Conservation (phyloP, 1,284 basidiomycete genomes). For the Takashimella tepidaria region DNA sequence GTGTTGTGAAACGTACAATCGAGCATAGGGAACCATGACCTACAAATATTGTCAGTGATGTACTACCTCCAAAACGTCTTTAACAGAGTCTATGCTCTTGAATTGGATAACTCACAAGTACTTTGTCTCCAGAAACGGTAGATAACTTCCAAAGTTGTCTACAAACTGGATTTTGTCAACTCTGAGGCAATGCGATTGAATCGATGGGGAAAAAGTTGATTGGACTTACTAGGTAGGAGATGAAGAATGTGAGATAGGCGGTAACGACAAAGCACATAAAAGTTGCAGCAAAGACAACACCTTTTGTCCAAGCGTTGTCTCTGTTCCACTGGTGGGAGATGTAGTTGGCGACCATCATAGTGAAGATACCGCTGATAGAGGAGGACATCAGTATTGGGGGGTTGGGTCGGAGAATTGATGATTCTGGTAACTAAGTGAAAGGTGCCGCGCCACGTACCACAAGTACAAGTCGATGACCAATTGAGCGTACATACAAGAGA, state of each 20-base stretch:
- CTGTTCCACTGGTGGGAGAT: not conserved
- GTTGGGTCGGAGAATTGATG: not conserved
- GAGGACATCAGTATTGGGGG: not conserved
- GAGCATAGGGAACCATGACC: slow-evolving; percentile 20
- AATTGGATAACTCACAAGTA: slow-evolving; percentile 5
- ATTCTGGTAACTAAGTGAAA: not conserved
- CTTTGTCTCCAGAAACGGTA: slow-evolving; percentile 16
- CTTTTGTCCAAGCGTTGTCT: slow-evolving; percentile 7
- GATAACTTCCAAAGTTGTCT: slow-evolving; percentile 18
- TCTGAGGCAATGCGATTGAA: not conserved
- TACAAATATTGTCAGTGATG: not conserved
- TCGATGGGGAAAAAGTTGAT: not conserved
- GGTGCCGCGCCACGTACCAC: too few relatives aligned
- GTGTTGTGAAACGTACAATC: slow-evolving; percentile 5
- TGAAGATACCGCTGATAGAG: not conserved
- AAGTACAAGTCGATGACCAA: not conserved
- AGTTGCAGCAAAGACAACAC: slow-evolving; percentile 10
- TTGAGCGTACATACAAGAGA: not conserved
- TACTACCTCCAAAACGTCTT: not conserved
- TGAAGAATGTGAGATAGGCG: slow-evolving; percentile 14
- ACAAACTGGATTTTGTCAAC: slow-evolving; percentile 13
- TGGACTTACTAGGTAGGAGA: slow-evolving; percentile 12
- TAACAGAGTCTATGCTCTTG: too few relatives aligned
- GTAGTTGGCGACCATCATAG: slow-evolving; percentile 1
- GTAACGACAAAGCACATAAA: slow-evolving; percentile 12